phyloP scores from a whole-genome alignment of 805 yeast genomes.

The Kuraishia capsulata region DNA sequence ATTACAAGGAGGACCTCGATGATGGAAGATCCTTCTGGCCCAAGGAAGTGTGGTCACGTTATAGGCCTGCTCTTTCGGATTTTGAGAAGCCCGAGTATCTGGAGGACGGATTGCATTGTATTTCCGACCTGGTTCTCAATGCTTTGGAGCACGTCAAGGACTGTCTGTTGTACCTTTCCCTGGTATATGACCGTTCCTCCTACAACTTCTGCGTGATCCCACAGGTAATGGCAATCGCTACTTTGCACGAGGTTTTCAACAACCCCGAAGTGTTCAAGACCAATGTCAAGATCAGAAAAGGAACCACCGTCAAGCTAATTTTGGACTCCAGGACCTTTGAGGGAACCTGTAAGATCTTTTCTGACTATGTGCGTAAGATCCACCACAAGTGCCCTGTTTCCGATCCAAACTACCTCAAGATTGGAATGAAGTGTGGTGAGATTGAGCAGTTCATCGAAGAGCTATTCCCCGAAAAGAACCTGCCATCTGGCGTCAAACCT shows the following conservation, averaged over 20 bases:
- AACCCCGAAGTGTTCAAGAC: conserved; percentile 63
- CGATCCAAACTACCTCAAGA: conserved; percentile 79
- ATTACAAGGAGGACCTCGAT: conserved; percentile 81
- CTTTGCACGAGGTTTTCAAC: conserved; percentile 76
- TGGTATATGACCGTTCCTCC: conserved; percentile 69
- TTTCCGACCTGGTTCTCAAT: conserved; percentile 72
- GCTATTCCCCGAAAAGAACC: conserved; percentile 50
- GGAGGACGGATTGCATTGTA: conserved; percentile 59
- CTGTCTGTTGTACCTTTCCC: conserved; percentile 64
- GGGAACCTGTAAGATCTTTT: conserved; percentile 71
- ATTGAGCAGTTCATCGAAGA: conserved; percentile 82
- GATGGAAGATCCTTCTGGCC: conserved; percentile 98
- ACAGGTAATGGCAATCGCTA: conserved; percentile 98
- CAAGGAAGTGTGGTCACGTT: conserved; percentile 80
- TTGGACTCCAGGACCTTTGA: conserved; percentile 64
- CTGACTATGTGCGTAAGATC: conserved; percentile 61
- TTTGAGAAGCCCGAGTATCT: conserved; percentile 42
- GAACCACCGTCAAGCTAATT: conserved; percentile 72
- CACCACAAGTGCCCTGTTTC: conserved; percentile 70
- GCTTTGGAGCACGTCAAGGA: conserved; percentile 73
- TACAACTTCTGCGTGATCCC: conserved; percentile 96
- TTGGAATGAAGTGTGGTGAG: conserved; percentile 81
- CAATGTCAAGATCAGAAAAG: conserved; percentile 85
- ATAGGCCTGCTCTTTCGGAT: conserved; percentile 54
- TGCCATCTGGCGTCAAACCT: conserved; percentile 46